A percentile compares a stretch with the other conserved stretches of the same genome.
Evolutionary conservation across 441 rosid genomes (phyloP).

Genomic region (Syzygium syzygioides): DNA sequence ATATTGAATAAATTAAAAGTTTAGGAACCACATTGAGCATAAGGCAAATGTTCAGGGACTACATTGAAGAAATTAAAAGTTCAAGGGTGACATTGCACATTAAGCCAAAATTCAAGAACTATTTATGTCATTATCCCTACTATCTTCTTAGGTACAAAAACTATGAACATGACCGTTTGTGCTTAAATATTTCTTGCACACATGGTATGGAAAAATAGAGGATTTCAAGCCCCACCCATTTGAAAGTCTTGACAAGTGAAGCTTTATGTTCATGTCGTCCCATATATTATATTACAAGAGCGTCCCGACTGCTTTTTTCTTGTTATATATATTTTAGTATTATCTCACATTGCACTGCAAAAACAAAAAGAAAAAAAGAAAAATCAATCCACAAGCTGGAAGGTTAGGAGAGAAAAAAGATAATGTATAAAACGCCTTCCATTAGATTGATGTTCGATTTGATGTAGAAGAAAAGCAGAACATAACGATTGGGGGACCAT

Average conservation of each 20-base stretch:
- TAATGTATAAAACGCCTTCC: not conserved
- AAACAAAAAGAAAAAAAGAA: not conserved
- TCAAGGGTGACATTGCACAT: too few species aligned
- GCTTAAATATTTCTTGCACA: not conserved
- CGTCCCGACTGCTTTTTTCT: not conserved
- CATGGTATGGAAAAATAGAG: not conserved
- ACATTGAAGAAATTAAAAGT: too few species aligned
- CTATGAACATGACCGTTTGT: not conserved
- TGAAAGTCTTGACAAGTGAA: not conserved
- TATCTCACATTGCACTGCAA: not conserved
- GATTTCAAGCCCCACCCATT: not conserved
- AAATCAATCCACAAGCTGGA: not conserved
- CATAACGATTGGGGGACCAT: constrained; percentile 46
- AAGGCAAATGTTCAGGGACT: too few species aligned
- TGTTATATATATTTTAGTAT: not conserved
- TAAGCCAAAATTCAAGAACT: too few species aligned
- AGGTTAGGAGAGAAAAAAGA: not conserved
- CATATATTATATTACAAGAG: not conserved
- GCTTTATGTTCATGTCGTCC: not conserved
- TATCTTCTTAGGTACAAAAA: not conserved
- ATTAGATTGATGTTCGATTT: not conserved
- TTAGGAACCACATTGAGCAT: too few species aligned
- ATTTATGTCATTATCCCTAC: not conserved
- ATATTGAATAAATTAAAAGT: too few species aligned
- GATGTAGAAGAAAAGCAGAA: constrained; percentile 16